These are phyloP conservation scores for Pilaira anomala DNA, from an alignment of 192 early-diverging fungal species.

Conservation along the genomic window DNA sequence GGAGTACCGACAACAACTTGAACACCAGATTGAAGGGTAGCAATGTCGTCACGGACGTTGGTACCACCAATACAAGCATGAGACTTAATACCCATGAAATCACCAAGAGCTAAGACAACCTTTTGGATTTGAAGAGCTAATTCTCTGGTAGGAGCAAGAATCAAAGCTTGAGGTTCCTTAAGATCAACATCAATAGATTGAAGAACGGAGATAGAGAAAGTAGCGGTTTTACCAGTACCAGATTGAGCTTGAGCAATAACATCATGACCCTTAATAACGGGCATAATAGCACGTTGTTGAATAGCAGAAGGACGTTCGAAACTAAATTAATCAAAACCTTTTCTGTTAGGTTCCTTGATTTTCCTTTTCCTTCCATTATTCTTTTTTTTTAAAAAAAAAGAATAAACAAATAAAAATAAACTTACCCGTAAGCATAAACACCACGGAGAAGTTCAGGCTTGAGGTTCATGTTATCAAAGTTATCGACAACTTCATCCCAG, in stretches of 20 bases:
- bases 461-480: conserved; percentile 95
- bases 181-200: conserved; percentile 82
- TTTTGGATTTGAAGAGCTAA: conserved; percentile 97
- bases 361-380: neutral
- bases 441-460: conserved; percentile 89
- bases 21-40: conserved; percentile 72
- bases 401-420: neutral
- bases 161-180: conserved; percentile 88
- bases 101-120: conserved; percentile 91
- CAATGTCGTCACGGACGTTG: conserved; percentile 87
- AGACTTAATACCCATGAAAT: conserved; percentile 93
- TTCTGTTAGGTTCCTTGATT: neutral
- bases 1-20: conserved; percentile 98
- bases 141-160: conserved; percentile 97
- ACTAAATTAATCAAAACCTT: conserved; percentile 55
- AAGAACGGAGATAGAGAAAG: conserved; percentile 98
- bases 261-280: conserved; percentile 92
- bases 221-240: conserved; percentile 99
- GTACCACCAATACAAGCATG: conserved; percentile 98
- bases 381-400: neutral
- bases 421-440: conserved; percentile 95
- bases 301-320: conserved; percentile 96
- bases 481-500: conserved; percentile 92
- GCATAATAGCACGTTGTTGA: conserved; percentile 95
- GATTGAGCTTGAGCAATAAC: conserved; percentile 99